Conservation (phyloP, 768 basidiomycete species). For the Serendipita sp. region DNA sequence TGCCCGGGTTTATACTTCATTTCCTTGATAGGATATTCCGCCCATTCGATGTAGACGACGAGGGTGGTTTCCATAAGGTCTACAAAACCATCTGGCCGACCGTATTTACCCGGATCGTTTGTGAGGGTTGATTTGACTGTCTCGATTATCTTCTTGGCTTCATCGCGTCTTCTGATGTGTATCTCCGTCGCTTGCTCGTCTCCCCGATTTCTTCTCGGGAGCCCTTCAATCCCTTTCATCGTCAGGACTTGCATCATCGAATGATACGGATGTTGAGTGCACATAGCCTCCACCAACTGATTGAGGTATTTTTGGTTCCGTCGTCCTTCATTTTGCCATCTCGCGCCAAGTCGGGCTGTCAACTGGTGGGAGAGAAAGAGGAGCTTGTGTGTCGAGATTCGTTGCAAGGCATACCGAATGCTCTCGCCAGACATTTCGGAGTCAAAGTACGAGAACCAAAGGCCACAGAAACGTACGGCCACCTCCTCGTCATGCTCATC, state of each 20-base stretch:
- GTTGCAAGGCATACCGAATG: conserved; percentile 31
- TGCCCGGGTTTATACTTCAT: conserved; percentile 17
- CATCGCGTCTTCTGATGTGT: background rate
- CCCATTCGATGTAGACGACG: conserved; percentile 56
- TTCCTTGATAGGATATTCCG: conserved; percentile 38
- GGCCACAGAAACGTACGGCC: conserved; percentile 65
- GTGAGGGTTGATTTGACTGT: conserved; percentile 34
- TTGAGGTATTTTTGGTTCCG: background rate
- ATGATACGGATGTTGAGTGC: conserved; percentile 78
- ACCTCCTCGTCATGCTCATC: conserved; percentile 63
- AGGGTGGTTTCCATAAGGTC: conserved; percentile 21
- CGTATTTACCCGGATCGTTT: conserved; percentile 33
- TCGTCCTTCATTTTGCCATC: background rate
- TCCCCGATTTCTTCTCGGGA: background rate
- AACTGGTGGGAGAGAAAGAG: conserved; percentile 87
- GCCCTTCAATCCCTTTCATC: background rate
- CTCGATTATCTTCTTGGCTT: background rate
- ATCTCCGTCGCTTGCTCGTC: background rate
- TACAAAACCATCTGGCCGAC: background rate
- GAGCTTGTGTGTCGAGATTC: conserved; percentile 75
- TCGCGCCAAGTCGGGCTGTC: conserved; percentile 51
- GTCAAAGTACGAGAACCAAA: conserved; percentile 82
- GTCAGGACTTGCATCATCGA: conserved; percentile 3
- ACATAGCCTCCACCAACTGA: conserved; percentile 27
- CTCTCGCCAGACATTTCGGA: conserved; percentile 23